These are phyloP conservation scores for Euphorbia pulcherrima DNA, from an alignment of 345 rosid genomes.

Conservation along the genomic window DNA sequence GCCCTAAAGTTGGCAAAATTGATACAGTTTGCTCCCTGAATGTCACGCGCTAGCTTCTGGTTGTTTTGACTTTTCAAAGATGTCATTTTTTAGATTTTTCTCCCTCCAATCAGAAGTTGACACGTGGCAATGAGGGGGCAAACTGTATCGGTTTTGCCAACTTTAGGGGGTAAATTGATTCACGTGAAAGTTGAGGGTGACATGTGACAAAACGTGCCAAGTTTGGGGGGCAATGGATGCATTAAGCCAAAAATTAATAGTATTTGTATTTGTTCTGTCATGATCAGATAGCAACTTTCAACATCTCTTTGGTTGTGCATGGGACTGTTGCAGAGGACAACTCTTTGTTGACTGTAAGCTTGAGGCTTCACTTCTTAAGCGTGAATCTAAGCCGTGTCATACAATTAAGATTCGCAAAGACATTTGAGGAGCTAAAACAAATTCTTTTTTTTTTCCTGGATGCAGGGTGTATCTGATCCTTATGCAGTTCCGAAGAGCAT, in stretches of 20 bases:
- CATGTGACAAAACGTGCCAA: too few relatives aligned
- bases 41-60: too few relatives aligned
- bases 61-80: too few relatives aligned
- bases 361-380: slow-evolving; percentile 1
- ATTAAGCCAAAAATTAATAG: not conserved
- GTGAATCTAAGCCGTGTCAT: not conserved
- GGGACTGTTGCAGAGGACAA: slow-evolving; percentile 78
- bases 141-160: too few relatives aligned
- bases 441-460: not conserved
- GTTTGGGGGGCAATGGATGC: too few relatives aligned
- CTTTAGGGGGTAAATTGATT: too few relatives aligned
- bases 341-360: slow-evolving; percentile 37
- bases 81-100: too few relatives aligned
- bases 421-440: not conserved
- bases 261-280: not conserved
- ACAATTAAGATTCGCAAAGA: not conserved
- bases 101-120: too few relatives aligned
- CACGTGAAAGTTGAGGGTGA: too few relatives aligned
- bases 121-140: too few relatives aligned
- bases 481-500: slow-evolving; percentile 70
- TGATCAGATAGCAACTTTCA: slow-evolving; percentile 73
- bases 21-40: too few relatives aligned
- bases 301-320: slow-evolving; percentile 74
- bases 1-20: too few relatives aligned
- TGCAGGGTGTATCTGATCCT: slow-evolving; percentile 66